phyloP scores from a whole-genome alignment of 352 stramenopile species.

The Thraustochytrium sp. region DNA sequence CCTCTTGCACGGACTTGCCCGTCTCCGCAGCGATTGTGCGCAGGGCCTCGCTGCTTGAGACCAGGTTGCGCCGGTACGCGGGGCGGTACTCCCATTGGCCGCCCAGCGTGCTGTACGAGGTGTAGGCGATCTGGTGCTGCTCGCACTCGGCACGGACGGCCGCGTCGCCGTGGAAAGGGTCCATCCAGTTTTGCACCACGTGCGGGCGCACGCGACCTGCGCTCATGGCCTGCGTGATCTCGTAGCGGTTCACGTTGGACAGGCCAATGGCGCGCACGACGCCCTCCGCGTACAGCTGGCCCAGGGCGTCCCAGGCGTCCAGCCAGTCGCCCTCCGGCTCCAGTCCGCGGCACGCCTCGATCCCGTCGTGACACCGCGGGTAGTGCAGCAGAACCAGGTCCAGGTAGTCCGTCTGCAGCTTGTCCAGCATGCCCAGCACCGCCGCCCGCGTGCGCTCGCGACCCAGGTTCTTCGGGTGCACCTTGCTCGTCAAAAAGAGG shows the following conservation, averaged over 20 bases:
- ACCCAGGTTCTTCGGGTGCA: slow-evolving; percentile 62
- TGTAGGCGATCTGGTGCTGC: slow-evolving; percentile 56
- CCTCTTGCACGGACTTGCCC: slow-evolving; percentile 49
- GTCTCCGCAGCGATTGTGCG: slow-evolving; percentile 51
- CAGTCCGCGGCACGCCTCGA: slow-evolving; percentile 47
- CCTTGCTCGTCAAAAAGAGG: slow-evolving; percentile 62
- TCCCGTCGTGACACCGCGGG: slow-evolving; percentile 56
- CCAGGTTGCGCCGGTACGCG: slow-evolving; percentile 44
- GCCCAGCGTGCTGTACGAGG: slow-evolving; percentile 60
- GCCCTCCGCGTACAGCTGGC: slow-evolving; percentile 53
- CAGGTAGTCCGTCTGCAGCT: slow-evolving; percentile 51
- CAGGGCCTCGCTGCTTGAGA: not conserved
- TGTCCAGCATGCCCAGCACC: slow-evolving; percentile 51
- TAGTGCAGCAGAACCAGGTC: slow-evolving; percentile 63
- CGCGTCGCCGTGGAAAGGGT: slow-evolving; percentile 61
- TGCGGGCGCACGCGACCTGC: slow-evolving; percentile 51
- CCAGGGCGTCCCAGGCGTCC: slow-evolving; percentile 57
- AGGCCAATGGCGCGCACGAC: slow-evolving; percentile 58
- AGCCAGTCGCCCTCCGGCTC: slow-evolving; percentile 56
- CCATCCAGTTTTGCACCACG: slow-evolving; percentile 67
- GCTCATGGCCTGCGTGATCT: slow-evolving; percentile 54
- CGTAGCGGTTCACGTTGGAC: slow-evolving; percentile 50
- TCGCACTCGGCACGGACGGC: slow-evolving; percentile 49
- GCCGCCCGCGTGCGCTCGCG: slow-evolving; percentile 47
- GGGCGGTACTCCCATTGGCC: slow-evolving; percentile 57